phyloP scores from a whole-genome alignment of 2,329 filamentous ascomycete genomes.

The Aureobasidium sp. region DNA sequence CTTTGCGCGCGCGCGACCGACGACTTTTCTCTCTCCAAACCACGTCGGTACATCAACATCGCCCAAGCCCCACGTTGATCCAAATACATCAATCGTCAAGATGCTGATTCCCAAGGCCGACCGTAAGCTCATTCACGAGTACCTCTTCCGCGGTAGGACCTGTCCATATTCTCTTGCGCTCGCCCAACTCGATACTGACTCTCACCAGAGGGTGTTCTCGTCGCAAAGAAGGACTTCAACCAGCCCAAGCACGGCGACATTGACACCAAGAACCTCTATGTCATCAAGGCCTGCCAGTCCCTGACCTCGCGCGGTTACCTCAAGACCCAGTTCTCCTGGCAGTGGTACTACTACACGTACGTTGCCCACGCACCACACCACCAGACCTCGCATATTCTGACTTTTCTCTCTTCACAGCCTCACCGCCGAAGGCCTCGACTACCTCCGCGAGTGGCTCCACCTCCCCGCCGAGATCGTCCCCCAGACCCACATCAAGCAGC shows the following conservation, averaged over 20 bases:
- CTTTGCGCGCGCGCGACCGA: not conserved
- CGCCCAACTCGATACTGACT: not conserved
- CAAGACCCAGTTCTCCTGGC: conserved; percentile 99
- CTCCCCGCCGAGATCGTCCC: conserved; percentile 98
- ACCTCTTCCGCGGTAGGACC: conserved; percentile 63
- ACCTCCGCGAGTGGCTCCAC: conserved; percentile 99
- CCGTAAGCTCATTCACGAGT: conserved; percentile 99
- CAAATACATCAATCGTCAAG: conserved; percentile 34
- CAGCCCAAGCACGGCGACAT: conserved; percentile 95
- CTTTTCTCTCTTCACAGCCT: conserved; percentile 46
- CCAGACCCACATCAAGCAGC: conserved; percentile 99
- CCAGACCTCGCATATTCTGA: not conserved
- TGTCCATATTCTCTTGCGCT: not conserved
- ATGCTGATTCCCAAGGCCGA: conserved; percentile 97
- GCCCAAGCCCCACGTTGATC: conserved; percentile 16
- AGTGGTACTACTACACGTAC: conserved; percentile 92
- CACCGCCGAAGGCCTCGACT: conserved; percentile 98
- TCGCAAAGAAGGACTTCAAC: conserved; percentile 99
- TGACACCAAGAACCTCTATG: conserved; percentile 78
- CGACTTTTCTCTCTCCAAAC: conserved; percentile 8
- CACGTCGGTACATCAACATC: conserved; percentile 16
- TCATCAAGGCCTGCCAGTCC: conserved; percentile 98
- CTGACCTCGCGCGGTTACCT: conserved; percentile 96
- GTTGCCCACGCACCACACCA: not conserved
- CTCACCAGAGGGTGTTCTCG: conserved; percentile 66